Evolutionary conservation across 2,329 filamentous ascomycete species (phyloP).

Genomic region (Neonectria faginata): DNA sequence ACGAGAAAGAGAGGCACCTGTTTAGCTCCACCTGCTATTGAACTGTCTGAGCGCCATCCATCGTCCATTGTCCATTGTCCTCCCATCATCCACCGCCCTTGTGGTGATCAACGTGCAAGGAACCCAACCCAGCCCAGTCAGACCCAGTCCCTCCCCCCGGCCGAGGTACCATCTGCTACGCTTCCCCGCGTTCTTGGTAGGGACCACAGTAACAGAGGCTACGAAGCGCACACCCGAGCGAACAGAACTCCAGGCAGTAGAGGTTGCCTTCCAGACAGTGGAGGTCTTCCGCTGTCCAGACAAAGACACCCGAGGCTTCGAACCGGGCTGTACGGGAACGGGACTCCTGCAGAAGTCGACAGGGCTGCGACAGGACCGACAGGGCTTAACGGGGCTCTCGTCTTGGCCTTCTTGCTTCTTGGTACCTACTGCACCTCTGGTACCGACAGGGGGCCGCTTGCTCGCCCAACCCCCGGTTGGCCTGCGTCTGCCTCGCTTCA

Average conservation of each 20-base stretch:
- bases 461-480: conserved; percentile 42
- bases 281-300: conserved; percentile 11
- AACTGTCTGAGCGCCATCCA: conserved; percentile 1
- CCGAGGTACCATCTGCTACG: conserved; percentile 32
- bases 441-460: conserved; percentile 31
- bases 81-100: not conserved
- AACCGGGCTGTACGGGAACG: conserved; percentile 28
- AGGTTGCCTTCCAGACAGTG: no score
- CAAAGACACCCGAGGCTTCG: conserved; percentile 13
- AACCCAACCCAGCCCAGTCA: not conserved
- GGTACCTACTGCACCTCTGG: conserved; percentile 7
- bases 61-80: not conserved
- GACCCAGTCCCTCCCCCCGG: not conserved
- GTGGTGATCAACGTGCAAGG: conserved; percentile 11
- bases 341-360: conserved; percentile 25
- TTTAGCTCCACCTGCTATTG: not conserved
- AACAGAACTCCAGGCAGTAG: not conserved
- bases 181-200: conserved; percentile 29
- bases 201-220: conserved; percentile 33
- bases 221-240: conserved; percentile 25
- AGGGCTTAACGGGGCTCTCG: conserved; percentile 10
- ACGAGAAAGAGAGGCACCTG: not conserved
- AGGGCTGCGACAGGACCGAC: conserved; percentile 18
- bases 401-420: conserved; percentile 13
- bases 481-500: conserved; percentile 43